Base-by-base conservation (phyloP, 192 early-diverging fungal species). In the Entomortierella chlamydospora region DNA sequence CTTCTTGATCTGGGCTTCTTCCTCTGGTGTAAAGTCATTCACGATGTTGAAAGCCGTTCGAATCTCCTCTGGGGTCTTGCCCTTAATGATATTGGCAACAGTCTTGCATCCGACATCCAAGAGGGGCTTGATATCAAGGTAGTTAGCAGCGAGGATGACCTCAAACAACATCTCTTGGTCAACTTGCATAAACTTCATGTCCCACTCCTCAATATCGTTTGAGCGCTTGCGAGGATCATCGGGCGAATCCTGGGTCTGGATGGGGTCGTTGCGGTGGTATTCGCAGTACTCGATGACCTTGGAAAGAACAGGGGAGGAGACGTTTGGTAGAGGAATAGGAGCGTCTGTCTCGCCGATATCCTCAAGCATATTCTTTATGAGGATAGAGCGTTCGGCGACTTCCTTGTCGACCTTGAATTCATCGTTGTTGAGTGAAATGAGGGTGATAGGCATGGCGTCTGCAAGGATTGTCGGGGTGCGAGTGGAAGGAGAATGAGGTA, bases 91-190 rank as follows among this genome's bases (percentile, higher is more conserved):
- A 81, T 97, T 97, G 45, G 97, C 96, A 31, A 98, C 95, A 4
- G 95, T 94, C 87, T 97, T 97, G 89, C 97, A 99, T n/a, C 96
- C 94, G 31, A 99, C 89, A 85, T 98, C 96, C 28, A 98, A 87
- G 51, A 98, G 87, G 20, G 93, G 92, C 85, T 96, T 96, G 77
- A 98, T 97, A 83, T 98, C 96, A 62, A 99, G 84, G 82, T 93
- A 92, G 81, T 94, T 93, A 42, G 93, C 89, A 41, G 93, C 91
- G 33, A 93, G 76, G 64, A 93, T 88, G n/a, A 93, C 86, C 73
- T 92, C 91, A 50, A 92, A 94, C 39, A 95, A 72, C 65, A 88
- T 86, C 54, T 92, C 91, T 72, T 91, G 86, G 79, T 92, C 89
- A 17, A 93, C 89, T 31, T 90, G 84, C 73, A 93, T 91, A 66